Percentiles rank a stretch among this genome's conserved stretches.
phyloP scores from a whole-genome alignment of 2,329 filamentous ascomycete species.

The Emericellopsis atlantica region DNA sequence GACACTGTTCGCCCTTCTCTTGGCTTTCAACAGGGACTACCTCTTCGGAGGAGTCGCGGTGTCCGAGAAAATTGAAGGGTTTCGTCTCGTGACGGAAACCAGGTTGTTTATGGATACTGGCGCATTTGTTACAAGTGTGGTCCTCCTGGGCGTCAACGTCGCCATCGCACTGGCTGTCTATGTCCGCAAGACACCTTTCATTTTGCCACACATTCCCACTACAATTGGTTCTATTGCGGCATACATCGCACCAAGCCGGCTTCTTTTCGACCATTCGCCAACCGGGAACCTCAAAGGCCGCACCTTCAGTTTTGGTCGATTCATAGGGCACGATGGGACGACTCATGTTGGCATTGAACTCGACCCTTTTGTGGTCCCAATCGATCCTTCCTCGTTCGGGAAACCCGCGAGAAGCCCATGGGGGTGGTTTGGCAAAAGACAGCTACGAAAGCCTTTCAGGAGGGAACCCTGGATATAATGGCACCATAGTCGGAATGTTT shows the following conservation, averaged over 20 bases:
- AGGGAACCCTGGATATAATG: not conserved
- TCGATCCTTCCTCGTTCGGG: slow-evolving; percentile 6
- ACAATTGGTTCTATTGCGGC: slow-evolving; percentile 33
- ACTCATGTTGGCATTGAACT: slow-evolving; percentile 38
- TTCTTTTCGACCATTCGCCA: slow-evolving; percentile 10
- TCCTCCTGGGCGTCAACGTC: slow-evolving; percentile 28
- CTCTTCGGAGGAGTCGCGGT: slow-evolving; percentile 17
- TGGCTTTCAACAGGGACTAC: slow-evolving; percentile 24
- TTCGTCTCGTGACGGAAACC: slow-evolving; percentile 12
- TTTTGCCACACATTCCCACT: slow-evolving; percentile 37
- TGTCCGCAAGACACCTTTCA: slow-evolving; percentile 19
- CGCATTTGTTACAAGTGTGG: slow-evolving; percentile 30
- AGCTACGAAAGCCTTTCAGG: no score
- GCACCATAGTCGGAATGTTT: no score
- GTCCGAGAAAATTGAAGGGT: slow-evolving; percentile 3
- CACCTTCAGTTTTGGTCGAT: slow-evolving; percentile 36
- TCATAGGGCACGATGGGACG: slow-evolving; percentile 30
- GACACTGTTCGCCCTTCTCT: slow-evolving; percentile 10
- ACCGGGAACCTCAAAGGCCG: not conserved
- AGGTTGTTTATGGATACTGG: slow-evolving; percentile 34
- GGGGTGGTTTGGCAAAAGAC: not conserved
- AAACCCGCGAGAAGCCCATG: not conserved
- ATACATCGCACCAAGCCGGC: slow-evolving; percentile 31
- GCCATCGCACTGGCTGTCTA: slow-evolving; percentile 31
- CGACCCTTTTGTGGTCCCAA: slow-evolving; percentile 24